These are phyloP conservation scores for Nakazawaea ernobii DNA, from an alignment of 805 yeast genomes.

Conservation along the genomic window DNA sequence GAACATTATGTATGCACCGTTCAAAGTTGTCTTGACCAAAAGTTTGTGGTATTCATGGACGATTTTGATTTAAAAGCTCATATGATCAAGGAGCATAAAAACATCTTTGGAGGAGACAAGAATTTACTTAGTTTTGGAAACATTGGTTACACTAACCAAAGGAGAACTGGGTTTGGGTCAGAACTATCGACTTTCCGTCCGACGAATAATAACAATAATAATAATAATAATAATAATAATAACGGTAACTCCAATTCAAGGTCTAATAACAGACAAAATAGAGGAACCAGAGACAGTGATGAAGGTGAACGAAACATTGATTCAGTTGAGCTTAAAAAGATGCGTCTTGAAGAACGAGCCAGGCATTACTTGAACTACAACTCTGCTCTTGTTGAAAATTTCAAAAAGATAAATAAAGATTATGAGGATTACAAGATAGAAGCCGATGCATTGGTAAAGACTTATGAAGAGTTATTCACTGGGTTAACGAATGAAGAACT, in stretches of 20 bases:
- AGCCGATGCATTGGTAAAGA: slow-evolving; percentile 40
- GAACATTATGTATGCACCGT: slow-evolving; percentile 77
- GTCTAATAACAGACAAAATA: slow-evolving; percentile 12
- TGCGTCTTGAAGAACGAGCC: slow-evolving; percentile 79
- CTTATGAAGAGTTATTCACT: slow-evolving; percentile 45
- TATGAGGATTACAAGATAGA: slow-evolving; percentile 41
- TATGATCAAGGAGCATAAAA: slow-evolving; percentile 76
- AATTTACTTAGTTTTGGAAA: slow-evolving; percentile 30
- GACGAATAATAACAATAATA: slow-evolving; percentile 14
- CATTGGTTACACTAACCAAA: slow-evolving; percentile 16
- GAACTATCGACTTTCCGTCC: slow-evolving; percentile 56
- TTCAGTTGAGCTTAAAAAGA: slow-evolving; percentile 42
- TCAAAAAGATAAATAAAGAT: slow-evolving; percentile 40
- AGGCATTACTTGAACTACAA: slow-evolving; percentile 67
- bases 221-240: slow-evolving; percentile 13
- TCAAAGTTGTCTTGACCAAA: slow-evolving; percentile 75
- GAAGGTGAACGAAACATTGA: slow-evolving; percentile 26
- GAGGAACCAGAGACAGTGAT: not conserved
- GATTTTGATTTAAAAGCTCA: slow-evolving; percentile 85
- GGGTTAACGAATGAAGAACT: slow-evolving; percentile 40
- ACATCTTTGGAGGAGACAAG: slow-evolving; percentile 40
- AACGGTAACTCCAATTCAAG: slow-evolving; percentile 11
- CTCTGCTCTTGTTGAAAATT: slow-evolving; percentile 37
- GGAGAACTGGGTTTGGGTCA: slow-evolving; percentile 40
- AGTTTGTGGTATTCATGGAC: slow-evolving; percentile 87